Evolutionary conservation across 768 basidiomycete genomes (phyloP).

Genomic region (Amanita thiersii): DNA sequence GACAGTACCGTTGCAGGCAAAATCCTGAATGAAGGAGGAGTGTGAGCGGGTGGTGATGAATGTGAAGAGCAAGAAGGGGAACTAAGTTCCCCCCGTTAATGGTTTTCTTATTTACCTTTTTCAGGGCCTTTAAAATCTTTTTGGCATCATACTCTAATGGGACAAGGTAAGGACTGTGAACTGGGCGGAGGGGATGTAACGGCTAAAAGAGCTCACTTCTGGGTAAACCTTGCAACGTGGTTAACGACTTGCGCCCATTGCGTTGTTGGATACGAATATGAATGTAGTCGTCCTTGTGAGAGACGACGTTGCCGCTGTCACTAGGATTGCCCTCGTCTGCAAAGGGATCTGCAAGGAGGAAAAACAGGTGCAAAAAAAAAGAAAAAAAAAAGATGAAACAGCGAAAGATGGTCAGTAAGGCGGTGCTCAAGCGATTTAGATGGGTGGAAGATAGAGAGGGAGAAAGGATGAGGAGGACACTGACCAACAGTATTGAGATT

Average conservation of each 20-base stretch:
- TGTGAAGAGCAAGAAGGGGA: not conserved
- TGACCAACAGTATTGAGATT: constrained; percentile 78
- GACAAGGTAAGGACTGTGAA: constrained; percentile 9
- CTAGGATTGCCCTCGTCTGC: constrained; percentile 89
- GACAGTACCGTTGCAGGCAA: constrained; percentile 96
- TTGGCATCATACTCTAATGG: constrained; percentile 86
- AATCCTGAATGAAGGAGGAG: constrained; percentile 52
- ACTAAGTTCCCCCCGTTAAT: too few relatives aligned
- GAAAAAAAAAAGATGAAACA: constrained; percentile 5
- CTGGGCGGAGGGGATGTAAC: constrained; percentile 6
- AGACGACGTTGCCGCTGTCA: constrained; percentile 64
- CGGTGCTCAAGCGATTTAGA: not conserved
- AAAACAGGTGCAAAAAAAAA: constrained; percentile 10
- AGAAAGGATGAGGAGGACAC: constrained; percentile 21
- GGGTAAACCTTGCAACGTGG: constrained; percentile 92
- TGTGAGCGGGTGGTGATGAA: not conserved
- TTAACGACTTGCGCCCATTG: constrained; percentile 98
- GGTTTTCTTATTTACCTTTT: constrained; percentile 75
- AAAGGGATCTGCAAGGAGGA: constrained; percentile 98
- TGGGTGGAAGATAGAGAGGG: not conserved
- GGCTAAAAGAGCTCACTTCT: constrained; percentile 51
- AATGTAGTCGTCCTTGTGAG: constrained; percentile 77
- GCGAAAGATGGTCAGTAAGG: constrained; percentile 15
- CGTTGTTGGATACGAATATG: constrained; percentile 98
- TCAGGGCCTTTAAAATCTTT: constrained; percentile 98